Percentiles rank a stretch among this genome's conserved stretches.
phyloP scores from a whole-genome alignment of 805 yeast species.

The Metschnikowia continentalis region DNA sequence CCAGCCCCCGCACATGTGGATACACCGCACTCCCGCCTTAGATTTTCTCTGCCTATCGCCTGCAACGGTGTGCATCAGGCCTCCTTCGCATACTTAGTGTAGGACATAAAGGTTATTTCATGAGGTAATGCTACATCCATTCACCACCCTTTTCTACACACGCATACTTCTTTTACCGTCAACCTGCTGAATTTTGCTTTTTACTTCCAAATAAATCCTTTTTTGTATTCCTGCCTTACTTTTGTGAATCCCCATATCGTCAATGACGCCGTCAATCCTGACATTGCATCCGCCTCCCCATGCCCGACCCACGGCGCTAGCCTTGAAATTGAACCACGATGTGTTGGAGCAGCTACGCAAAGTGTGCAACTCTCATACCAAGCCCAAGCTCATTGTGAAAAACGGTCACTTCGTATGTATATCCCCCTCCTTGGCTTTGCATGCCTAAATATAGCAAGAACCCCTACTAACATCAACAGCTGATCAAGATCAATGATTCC shows the following conservation, averaged over 20 bases:
- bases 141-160: slow-evolving; percentile 1
- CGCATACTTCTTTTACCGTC: neutral
- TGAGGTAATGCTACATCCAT: neutral
- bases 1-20: slow-evolving; percentile 4
- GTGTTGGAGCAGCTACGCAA: slow-evolving; percentile 25
- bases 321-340: slow-evolving; percentile 27
- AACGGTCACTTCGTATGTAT: slow-evolving; percentile 33
- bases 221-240: neutral
- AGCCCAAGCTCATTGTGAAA: slow-evolving; percentile 34
- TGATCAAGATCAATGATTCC: slow-evolving; percentile 25
- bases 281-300: slow-evolving; percentile 15
- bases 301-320: slow-evolving; percentile 22
- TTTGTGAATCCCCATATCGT: neutral
- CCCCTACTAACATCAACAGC: slow-evolving; percentile 23
- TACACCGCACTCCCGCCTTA: neutral
- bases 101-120: slow-evolving; percentile 3
- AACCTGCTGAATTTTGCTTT: neutral
- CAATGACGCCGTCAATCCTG: slow-evolving; percentile 13
- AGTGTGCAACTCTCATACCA: slow-evolving; percentile 11
- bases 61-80: slow-evolving; percentile 6
- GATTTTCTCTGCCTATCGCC: slow-evolving; percentile 5
- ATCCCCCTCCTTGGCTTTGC: neutral
- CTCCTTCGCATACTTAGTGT: slow-evolving; percentile 8
- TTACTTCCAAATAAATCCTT: neutral
- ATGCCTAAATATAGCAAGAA: neutral